Percentiles rank a stretch among this genome's conserved stretches.
phyloP scores from a whole-genome alignment of 768 basidiomycete species.

The Tulasnella sp. region DNA sequence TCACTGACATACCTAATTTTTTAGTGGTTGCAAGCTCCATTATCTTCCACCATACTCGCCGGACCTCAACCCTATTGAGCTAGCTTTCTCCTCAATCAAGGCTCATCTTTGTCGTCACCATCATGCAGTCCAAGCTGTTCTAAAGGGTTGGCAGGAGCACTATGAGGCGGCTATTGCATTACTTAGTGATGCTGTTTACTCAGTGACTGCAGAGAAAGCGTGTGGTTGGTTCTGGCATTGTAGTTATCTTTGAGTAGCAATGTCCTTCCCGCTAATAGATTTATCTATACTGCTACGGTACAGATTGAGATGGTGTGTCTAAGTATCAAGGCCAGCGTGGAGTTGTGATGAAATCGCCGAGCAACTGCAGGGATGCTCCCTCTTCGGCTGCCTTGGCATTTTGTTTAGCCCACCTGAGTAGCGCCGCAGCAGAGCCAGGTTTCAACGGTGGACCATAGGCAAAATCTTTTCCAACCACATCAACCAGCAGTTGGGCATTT shows the following conservation, averaged over 20 bases:
- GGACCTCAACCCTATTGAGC: conserved; percentile 13
- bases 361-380: not conserved
- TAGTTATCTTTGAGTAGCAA: conserved; percentile 21
- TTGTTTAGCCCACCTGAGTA: not conserved
- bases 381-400: not conserved
- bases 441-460: not conserved
- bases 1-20: no score
- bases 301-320: not conserved
- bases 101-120: not conserved
- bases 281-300: no score
- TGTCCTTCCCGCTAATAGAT: conserved; percentile 22
- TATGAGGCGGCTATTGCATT: not conserved
- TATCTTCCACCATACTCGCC: conserved; percentile 14
- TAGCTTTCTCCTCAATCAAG: conserved; percentile 8
- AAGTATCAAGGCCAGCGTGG: not conserved
- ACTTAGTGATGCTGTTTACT: not conserved
- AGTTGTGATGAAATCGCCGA: not conserved
- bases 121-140: not conserved
- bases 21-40: not conserved
- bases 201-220: not conserved
- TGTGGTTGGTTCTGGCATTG: not conserved
- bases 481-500: not conserved
- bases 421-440: not conserved
- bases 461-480: not conserved
- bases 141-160: not conserved